Conservation (phyloP, 1,284 basidiomycete species). For the Cryptococcus sp. region DNA sequence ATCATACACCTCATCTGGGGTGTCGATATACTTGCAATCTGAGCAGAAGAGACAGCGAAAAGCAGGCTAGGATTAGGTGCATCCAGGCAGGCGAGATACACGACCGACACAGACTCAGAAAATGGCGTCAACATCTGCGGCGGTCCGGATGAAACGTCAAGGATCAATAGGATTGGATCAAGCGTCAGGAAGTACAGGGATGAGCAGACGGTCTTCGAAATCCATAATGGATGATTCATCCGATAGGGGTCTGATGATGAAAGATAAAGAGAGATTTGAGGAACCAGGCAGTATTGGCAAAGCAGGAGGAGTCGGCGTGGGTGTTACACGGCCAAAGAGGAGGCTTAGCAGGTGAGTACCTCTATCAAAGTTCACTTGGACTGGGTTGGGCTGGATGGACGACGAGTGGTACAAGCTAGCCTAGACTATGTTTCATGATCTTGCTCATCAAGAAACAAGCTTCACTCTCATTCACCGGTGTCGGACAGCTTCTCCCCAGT, state of each 20-base stretch:
- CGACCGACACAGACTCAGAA: too few species aligned
- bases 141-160: neutral
- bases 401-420: too few species aligned
- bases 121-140: neutral
- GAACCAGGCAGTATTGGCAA: conserved; percentile 26
- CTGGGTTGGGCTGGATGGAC: neutral
- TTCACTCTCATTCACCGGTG: neutral
- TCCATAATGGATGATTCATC: conserved; percentile 7
- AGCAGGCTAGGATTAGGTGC: too few species aligned
- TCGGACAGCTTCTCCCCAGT: too few species aligned
- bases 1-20: too few species aligned
- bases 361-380: too few species aligned
- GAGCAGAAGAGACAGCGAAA: too few species aligned
- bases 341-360: conserved; percentile 42
- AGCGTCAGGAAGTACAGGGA: neutral
- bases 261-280: conserved; percentile 12
- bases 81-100: too few species aligned
- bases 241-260: conserved; percentile 29
- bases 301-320: conserved; percentile 29
- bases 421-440: too few species aligned
- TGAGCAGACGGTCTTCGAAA: neutral
- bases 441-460: too few species aligned
- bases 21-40: too few species aligned
- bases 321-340: conserved; percentile 40
- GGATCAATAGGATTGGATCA: neutral